Evolutionary conservation across 257 asterid genomes (phyloP), one percentile per base, ranked within the genome.

Genomic region (Scutellaria baicalensis): DNA sequence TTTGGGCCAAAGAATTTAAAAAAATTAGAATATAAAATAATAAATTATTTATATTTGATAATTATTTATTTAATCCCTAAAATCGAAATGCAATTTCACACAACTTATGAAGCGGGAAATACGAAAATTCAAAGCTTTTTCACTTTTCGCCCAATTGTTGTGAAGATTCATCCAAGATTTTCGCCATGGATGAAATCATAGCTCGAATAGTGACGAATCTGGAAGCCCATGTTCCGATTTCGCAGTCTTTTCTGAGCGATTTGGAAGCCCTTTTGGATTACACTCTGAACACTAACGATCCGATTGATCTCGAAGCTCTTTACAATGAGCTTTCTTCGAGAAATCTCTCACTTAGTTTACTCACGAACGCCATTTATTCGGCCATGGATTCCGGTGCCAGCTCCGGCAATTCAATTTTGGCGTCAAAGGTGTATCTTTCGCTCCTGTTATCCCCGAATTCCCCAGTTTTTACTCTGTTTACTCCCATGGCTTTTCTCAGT

Each of bases 401-500:
- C 79, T 71, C 80, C 42, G 27, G 69, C n/a, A 35, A 55, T 70
- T 74, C 97, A 6, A 59, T 93, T 72, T 49, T 83, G 80, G 96
- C 95, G 3, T 81, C 97, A 18, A 89, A 84, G 48, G 96, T 86
- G 27, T 93, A 91, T 57, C 73, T 93, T 0, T 83, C 88, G n/a
- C 77, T 93, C 33, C 80, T 91, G 71, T 63, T 89, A 13, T 76
- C 90, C 83, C 99, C 97, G 11, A 93, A 86, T 80, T 85, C 90
- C 42, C 99, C 96, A 2, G 96, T 91, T 60, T 93, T 93, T 47
- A 86, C 97, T 1, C 81, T 91, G 47, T 91, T 91, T 63, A 89
- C 91, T 64, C 99, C 99, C 64, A 82, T 93, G 91, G 88, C 91
- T 76, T 91, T 93, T 73, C 77, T 86, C 66, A 85, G 88, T 39